Evolutionary conservation across 495 filamentous ascomycete genomes (phyloP), one percentile per base, ranked within the genome.

Genomic region (Xylaria venustula): DNA sequence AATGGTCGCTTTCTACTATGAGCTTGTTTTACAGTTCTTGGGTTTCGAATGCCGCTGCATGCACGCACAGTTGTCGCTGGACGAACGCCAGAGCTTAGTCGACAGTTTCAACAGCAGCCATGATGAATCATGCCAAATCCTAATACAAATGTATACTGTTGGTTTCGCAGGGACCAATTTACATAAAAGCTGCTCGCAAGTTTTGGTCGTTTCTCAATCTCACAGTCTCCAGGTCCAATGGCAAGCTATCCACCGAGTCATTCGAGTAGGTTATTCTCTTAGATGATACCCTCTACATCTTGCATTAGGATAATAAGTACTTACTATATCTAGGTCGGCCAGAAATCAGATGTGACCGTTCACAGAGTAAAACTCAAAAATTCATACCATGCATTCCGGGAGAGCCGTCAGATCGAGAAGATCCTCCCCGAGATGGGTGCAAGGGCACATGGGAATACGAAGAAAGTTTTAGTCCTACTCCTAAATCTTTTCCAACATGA

Each of bases 161-260:
- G 66, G 68, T 0, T 71, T 71, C 17, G 68, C 68, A 0, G 68
- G 68, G 3, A 64, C 63, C 0, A 71, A 71, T 37, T 58, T 71
- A 25, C 68, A 71, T 48, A 68, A 61, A 17, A 66, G 25, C 23
- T 71, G 68, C 22, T 52, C 60, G 1, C 61, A 54, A 17, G 68
- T 68, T 6, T 11, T 71, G 2, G 64, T 71, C 11, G 61, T 66
- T 6, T 58, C 66, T 11, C 66, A 68, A 30, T 61, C 68, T 0
- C 40, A 56, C 25, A 71, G 66, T 36, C 55, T 71, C 1, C 40
- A 59, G 1, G 56, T 71, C 1, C 68, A 71, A 30, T 64, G 57
- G 52, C 66, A 71, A 19, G 61, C 68, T 20, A 37, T 64, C 7
- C 61, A 71, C 19, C 61, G 68, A 23, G 64, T 71, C 11, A 71